Conservation (phyloP, 805 yeast genomes). For the Sugiyamaella chiloensis region DNA sequence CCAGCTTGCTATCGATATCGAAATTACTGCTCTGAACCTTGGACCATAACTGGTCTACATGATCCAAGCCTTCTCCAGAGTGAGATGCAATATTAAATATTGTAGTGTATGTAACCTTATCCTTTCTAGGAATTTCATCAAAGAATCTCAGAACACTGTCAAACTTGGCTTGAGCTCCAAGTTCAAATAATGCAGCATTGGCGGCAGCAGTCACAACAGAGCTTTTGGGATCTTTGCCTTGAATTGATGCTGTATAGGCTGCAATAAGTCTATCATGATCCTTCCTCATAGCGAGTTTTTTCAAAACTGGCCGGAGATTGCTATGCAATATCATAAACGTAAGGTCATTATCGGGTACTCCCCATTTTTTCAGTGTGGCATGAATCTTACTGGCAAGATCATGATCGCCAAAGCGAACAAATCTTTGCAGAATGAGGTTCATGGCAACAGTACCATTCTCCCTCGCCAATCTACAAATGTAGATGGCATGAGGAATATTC, state of each 20-base stretch:
- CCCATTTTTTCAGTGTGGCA: slow-evolving; percentile 21
- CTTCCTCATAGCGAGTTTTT: background rate
- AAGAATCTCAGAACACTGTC: slow-evolving; percentile 8
- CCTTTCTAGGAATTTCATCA: slow-evolving; percentile 7
- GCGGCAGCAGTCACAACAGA: background rate
- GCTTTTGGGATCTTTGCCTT: background rate
- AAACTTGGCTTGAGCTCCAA: background rate
- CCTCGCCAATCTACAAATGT: slow-evolving; percentile 17
- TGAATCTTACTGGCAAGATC: slow-evolving; percentile 15
- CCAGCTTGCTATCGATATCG: background rate
- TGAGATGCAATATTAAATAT: slow-evolving; percentile 9
- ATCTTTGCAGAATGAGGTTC: slow-evolving; percentile 17
- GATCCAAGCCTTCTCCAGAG: background rate
- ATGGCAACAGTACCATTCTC: slow-evolving; percentile 20
- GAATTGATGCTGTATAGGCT: background rate
- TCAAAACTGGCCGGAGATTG: background rate
- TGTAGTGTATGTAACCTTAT: slow-evolving; percentile 13
- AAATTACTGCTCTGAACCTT: background rate
- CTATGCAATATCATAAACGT: slow-evolving; percentile 9
- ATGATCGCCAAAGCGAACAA: slow-evolving; percentile 4
- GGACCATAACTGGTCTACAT: background rate
- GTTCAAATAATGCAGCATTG: slow-evolving; percentile 5
- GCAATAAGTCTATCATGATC: background rate
- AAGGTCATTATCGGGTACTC: slow-evolving; percentile 15
- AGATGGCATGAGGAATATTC: slow-evolving; percentile 16